These are phyloP conservation scores for Parachaetomium inaequale DNA, from an alignment of 495 filamentous ascomycete genomes.

Conservation along the genomic window DNA sequence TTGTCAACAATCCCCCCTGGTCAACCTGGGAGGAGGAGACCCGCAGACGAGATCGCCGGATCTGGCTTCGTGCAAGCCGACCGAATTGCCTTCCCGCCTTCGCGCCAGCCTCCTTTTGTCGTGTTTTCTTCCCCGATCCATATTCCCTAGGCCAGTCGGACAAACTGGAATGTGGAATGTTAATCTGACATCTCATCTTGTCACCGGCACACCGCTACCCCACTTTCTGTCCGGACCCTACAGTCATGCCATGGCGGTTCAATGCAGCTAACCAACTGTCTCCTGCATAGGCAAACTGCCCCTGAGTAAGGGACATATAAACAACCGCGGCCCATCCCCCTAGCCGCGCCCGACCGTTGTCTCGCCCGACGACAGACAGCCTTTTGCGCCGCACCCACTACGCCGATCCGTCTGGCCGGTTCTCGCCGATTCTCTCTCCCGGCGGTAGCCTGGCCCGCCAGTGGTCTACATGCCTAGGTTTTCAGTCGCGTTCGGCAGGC, in stretches of 20 bases:
- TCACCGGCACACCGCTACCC: not conserved
- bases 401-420: not conserved
- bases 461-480: slow-evolving; percentile 52
- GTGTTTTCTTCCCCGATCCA: not conserved
- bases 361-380: not conserved
- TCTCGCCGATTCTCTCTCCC: slow-evolving; percentile 25
- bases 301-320: not conserved
- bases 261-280: slow-evolving; percentile 1
- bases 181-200: not conserved
- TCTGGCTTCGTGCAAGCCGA: not conserved
- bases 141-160: not conserved
- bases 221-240: slow-evolving; percentile 2
- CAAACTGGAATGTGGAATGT: not conserved
- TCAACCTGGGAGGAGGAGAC: no score
- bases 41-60: no score
- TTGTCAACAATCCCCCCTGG: no score
- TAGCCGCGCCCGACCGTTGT: not conserved
- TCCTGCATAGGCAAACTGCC: not conserved
- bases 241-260: not conserved
- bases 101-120: not conserved
- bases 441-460: slow-evolving; percentile 26
- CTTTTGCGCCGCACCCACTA: not conserved
- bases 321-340: not conserved
- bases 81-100: not conserved
- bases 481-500: slow-evolving; percentile 48